Conservation (phyloP, 2,329 filamentous ascomycete species). For the Acephala macrosclerotiorum region DNA sequence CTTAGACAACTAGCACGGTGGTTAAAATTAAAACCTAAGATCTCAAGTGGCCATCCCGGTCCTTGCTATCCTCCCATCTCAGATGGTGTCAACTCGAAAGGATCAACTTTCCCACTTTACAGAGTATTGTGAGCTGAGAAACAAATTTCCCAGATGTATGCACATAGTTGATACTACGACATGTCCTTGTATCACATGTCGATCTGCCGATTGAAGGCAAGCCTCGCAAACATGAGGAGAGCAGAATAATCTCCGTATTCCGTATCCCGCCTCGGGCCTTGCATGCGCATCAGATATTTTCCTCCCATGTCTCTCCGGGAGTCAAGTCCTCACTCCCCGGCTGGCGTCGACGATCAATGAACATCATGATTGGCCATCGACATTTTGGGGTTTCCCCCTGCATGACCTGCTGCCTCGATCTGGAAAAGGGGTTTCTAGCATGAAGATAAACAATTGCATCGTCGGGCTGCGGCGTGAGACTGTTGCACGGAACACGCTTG, state of each 20-base stretch:
- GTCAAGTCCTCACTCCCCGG: not conserved
- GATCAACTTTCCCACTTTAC: not conserved
- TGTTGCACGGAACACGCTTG: not conserved
- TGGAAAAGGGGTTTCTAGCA: not conserved
- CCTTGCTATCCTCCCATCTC: not conserved
- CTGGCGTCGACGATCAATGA: not conserved
- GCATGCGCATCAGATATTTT: not conserved
- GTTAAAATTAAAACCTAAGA: not conserved
- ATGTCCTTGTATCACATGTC: not conserved
- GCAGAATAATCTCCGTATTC: slow-evolving; percentile 2
- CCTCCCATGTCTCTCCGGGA: slow-evolving; percentile 1
- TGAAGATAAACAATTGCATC: not conserved
- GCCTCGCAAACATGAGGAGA: not conserved
- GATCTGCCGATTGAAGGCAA: not conserved
- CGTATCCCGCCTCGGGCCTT: not conserved
- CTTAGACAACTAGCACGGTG: not conserved
- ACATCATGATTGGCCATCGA: not conserved
- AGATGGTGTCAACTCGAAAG: not conserved
- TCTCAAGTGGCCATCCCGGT: not conserved
- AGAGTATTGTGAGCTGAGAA: not conserved
- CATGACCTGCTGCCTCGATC: not conserved
- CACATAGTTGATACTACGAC: not conserved
- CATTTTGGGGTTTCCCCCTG: not conserved
- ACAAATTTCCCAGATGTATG: not conserved
- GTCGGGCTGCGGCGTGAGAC: not conserved